Evolutionary conservation across 1,139 yeast species (phyloP).

Genomic region (Lodderomyces theae): DNA sequence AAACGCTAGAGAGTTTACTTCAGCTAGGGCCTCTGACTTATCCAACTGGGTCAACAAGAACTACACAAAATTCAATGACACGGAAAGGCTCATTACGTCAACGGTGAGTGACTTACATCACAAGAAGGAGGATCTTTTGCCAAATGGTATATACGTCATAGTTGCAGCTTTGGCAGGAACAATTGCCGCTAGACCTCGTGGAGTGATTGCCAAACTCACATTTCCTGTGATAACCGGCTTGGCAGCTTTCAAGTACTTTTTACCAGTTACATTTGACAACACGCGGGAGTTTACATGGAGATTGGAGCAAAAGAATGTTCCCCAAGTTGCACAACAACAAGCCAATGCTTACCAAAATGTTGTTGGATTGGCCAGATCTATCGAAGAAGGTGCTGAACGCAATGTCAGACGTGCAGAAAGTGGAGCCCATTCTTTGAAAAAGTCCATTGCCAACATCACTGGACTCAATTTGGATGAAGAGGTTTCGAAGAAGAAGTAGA

Average conservation of each 20-base stretch:
- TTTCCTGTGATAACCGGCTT: slow-evolving; percentile 69
- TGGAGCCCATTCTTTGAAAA: slow-evolving; percentile 44
- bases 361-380: slow-evolving; percentile 42
- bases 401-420: slow-evolving; percentile 39
- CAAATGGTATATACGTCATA: slow-evolving; percentile 68
- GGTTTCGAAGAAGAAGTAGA: slow-evolving; percentile 49
- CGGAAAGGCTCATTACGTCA: slow-evolving; percentile 64
- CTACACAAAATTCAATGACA: slow-evolving; percentile 51
- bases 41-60: slow-evolving; percentile 29
- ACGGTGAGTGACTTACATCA: slow-evolving; percentile 71
- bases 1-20: slow-evolving; percentile 38
- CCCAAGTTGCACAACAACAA: slow-evolving; percentile 69
- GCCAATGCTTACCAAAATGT: slow-evolving; percentile 44
- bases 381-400: slow-evolving; percentile 36
- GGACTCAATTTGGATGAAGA: slow-evolving; percentile 69
- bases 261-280: slow-evolving; percentile 76
- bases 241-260: slow-evolving; percentile 66
- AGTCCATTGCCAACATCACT: slow-evolving; percentile 55
- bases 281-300: slow-evolving; percentile 61
- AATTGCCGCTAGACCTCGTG: slow-evolving; percentile 72
- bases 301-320: slow-evolving; percentile 62
- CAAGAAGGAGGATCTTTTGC: slow-evolving; percentile 70
- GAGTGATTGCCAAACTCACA: slow-evolving; percentile 52
- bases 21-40: slow-evolving; percentile 16
- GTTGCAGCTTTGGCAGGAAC: slow-evolving; percentile 82